phyloP scores from a whole-genome alignment of 2,329 filamentous ascomycete species.

The Talaromyces pinophilus region DNA sequence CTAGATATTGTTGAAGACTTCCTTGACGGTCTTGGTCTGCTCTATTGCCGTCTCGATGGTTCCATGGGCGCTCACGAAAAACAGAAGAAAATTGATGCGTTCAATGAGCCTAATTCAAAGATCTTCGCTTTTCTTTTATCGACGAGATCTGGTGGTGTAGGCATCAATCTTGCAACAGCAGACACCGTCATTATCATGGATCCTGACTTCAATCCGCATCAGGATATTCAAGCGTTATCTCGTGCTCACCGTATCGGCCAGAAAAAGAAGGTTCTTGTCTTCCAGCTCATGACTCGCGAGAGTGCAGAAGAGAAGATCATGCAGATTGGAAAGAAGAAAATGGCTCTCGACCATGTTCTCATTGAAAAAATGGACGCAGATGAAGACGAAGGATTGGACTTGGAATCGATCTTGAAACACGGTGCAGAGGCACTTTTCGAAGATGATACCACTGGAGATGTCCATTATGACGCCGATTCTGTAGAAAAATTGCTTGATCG shows the following conservation, averaged over 20 bases:
- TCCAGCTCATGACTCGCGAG: slow-evolving; percentile 86
- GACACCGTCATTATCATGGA: slow-evolving; percentile 98
- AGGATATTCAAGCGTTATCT: slow-evolving; percentile 93
- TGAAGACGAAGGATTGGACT: slow-evolving; percentile 74
- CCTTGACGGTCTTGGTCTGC: slow-evolving; percentile 69
- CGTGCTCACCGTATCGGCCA: slow-evolving; percentile 95
- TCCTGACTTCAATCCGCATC: slow-evolving; percentile 95
- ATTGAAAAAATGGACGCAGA: slow-evolving; percentile 88
- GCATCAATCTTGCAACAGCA: slow-evolving; percentile 94
- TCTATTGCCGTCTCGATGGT: slow-evolving; percentile 84
- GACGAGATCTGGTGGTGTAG: slow-evolving; percentile 91
- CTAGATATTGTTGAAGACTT: slow-evolving; percentile 93
- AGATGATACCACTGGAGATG: slow-evolving; percentile 68
- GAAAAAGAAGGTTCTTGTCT: slow-evolving; percentile 91
- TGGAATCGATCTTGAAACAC: slow-evolving; percentile 84
- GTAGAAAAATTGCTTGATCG: slow-evolving; percentile 92
- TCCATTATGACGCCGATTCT: slow-evolving; percentile 76
- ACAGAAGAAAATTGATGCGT: slow-evolving; percentile 90
- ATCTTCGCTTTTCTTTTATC: slow-evolving; percentile 91
- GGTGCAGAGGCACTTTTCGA: slow-evolving; percentile 85
- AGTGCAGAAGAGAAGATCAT: slow-evolving; percentile 95
- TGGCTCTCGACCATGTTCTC: slow-evolving; percentile 90
- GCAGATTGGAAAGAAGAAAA: slow-evolving; percentile 92
- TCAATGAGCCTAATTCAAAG: slow-evolving; percentile 79
- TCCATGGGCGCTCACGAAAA: slow-evolving; percentile 77